These are phyloP conservation scores for Oemleria cerasiformis DNA, from an alignment of 306 rosid species.

Conservation along the genomic window DNA sequence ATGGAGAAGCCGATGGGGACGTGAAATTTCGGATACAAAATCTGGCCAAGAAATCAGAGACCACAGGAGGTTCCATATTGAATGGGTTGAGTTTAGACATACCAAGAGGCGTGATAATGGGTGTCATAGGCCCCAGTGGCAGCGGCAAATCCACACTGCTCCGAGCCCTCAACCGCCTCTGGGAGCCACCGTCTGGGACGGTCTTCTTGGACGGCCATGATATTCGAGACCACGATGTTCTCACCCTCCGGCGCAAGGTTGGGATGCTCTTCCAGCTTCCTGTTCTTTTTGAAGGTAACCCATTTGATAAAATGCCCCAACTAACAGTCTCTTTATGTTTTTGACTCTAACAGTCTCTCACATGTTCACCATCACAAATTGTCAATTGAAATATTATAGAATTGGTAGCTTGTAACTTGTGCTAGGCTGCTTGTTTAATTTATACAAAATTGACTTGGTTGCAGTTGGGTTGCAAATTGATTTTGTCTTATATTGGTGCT, in stretches of 20 bases:
- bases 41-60: conserved; percentile 49
- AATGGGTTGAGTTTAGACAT: conserved; percentile 53
- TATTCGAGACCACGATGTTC: conserved; percentile 59
- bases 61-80: conserved; percentile 33
- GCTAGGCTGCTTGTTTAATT: not conserved
- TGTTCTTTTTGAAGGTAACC: conserved; percentile 72
- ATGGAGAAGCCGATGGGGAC: not conserved
- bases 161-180: conserved; percentile 77
- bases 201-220: conserved; percentile 69
- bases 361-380: not conserved
- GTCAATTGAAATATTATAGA: not conserved
- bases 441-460: conserved; percentile 3
- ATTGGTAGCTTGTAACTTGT: not conserved
- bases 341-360: not conserved
- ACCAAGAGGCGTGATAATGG: conserved; percentile 63
- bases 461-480: not conserved
- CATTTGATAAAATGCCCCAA: not conserved
- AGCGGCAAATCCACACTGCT: conserved; percentile 88
- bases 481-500: not conserved
- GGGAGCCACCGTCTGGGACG: conserved; percentile 75
- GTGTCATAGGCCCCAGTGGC: conserved; percentile 92
- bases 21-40: conserved; percentile 52
- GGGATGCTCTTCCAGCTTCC: conserved; percentile 98
- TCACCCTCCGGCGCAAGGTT: conserved; percentile 79
- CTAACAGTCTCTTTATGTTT: not conserved